Evolutionary conservation across 1,284 basidiomycete genomes (phyloP), one percentile per base, ranked within the genome.

Genomic region (Phaffia rhodozyma): DNA sequence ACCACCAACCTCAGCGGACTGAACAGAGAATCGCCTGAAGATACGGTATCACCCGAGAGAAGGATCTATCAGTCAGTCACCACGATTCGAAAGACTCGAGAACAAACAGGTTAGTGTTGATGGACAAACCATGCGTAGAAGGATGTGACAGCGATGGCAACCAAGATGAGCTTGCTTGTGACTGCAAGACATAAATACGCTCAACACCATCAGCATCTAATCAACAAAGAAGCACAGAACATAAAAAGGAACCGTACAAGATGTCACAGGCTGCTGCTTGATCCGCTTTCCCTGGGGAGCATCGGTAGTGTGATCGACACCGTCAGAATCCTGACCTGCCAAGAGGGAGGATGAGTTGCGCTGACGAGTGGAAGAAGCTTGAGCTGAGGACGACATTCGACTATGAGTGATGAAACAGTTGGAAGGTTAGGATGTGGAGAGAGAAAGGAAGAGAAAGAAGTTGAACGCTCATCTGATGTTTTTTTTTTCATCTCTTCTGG

Each of bases 71-170:
- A 29, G 34, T 60, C 50, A 60, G 59, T 48, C 23, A n/a, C 7
- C 6, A 43, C 38, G 16, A 11, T 16, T 43, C 13, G 38, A 16
- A 11, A 43, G 13, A 43, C 5, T 2, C 38, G 48, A 9, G 7
- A 9, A 20, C 6, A 11, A 13, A 16, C 3, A 16, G 21, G n/a
- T 16, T 5, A 27, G 50, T 3, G 20, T 27, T 5, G 21, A 16
- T 52, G 1, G 20, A 55, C 60, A 23, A 25, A 61, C 63, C 59
- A 65, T 9, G 49, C 32, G 58, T 65, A 65, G 63, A 60, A 65
- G 7, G 47, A 27, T 7, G 47, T 50, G 11, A 60, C n/a, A 9
- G 63, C 63, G 27, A 60, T 34, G 20, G n/a, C 52, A 20, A 51
- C 59, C 5, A 65, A 51, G 25, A 61, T 27, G 32, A 65, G 58